Evolutionary conservation across 768 basidiomycete species (phyloP), one percentile per base, ranked within the genome.

Genomic region (Cyclocybe cylindracea): DNA sequence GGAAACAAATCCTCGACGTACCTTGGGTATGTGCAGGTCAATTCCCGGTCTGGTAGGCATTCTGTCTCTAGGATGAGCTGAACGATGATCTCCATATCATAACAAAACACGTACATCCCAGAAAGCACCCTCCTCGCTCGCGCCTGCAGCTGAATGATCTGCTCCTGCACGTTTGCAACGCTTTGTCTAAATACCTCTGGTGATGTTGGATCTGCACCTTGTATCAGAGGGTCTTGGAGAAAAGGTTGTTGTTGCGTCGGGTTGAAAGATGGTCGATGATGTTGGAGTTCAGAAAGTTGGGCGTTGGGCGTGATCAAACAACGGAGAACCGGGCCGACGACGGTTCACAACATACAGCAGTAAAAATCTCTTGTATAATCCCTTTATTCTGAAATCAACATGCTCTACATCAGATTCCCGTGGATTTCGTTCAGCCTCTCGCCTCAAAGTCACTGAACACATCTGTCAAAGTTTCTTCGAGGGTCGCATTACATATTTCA

Each of bases 121-220:
- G 68, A 63, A 29, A 84, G 59, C 7, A 79, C 75, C 37, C 66
- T 75, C 44, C 78, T 71, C 0, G 84, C 80, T 2, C 80, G 66
- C 2, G 64, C 63, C 54, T 82, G 79, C 2, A 86, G 66, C 10
- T 78, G 66, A 2, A 73, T 55, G 29, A 85, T 73, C n/a, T 82
- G 77, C 36, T 78, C 75, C 48, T 77, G 74, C 0, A 77, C 70
- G 11, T 77, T 46, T 37, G 74, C 75, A 1, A 85, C 53, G 61
- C 83, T 84, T 45, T 80, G 78, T 54, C 81, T 83, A 72, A 89
- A 85, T n/a, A 75, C 50, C 24, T 80, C 82, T 13, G 82, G 79
- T 18, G 85, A 82, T 53, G 80, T 86, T 11, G 77, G 78, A 52
- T 87, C 85, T 7, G 66, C 50, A 29, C 68, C 67, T 61, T 71